phyloP scores from a whole-genome alignment of 2,329 filamentous ascomycete genomes.

The Incumbomyces lentus region DNA sequence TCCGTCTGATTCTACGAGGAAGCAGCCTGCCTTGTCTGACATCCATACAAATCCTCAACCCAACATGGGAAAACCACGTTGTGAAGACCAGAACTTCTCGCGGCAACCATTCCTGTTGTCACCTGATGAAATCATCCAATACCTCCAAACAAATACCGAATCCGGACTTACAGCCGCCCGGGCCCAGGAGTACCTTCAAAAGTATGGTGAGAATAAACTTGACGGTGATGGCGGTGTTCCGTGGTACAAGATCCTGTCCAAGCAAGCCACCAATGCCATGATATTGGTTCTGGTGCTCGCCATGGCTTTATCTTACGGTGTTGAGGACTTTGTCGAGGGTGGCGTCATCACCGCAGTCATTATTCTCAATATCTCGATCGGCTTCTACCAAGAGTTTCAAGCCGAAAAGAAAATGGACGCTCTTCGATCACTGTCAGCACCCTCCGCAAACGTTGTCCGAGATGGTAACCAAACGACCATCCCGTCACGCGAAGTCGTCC shows the following conservation, averaged over 20 bases:
- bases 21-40: no score
- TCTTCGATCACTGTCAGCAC: slow-evolving; percentile 45
- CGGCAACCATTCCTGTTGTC: slow-evolving; percentile 27
- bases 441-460: slow-evolving; percentile 46
- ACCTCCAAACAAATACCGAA: slow-evolving; percentile 38
- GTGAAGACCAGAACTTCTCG: slow-evolving; percentile 22
- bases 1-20: no score
- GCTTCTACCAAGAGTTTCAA: slow-evolving; percentile 50
- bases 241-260: slow-evolving; percentile 39
- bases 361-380: slow-evolving; percentile 46
- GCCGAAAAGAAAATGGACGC: slow-evolving; percentile 52
- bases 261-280: slow-evolving; percentile 47
- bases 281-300: slow-evolving; percentile 57
- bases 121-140: slow-evolving; percentile 30
- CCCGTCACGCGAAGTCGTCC: slow-evolving; percentile 48
- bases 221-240: slow-evolving; percentile 36
- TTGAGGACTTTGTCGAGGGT: slow-evolving; percentile 48
- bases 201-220: slow-evolving; percentile 43
- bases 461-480: slow-evolving; percentile 44
- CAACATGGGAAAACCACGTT: slow-evolving; percentile 15
- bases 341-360: slow-evolving; percentile 51
- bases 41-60: not conserved
- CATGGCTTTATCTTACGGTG: slow-evolving; percentile 53
- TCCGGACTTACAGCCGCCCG: slow-evolving; percentile 37
- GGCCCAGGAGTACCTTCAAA: slow-evolving; percentile 34